Conservation (phyloP, 495 filamentous ascomycete species). For the Aspergillus heteromorphus region DNA sequence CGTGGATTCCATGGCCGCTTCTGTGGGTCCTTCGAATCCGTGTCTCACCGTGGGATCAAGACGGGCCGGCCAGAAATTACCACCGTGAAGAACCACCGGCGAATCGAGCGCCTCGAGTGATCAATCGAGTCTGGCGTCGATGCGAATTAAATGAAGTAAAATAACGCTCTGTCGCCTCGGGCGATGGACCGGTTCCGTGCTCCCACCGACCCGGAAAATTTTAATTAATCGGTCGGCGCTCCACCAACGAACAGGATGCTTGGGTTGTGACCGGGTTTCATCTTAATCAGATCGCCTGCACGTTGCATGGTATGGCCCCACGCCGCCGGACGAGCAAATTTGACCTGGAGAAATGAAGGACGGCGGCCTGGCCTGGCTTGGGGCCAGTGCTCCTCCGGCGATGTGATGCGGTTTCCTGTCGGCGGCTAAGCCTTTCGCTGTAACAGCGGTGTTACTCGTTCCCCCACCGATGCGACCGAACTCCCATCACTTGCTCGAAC, state of each 20-base stretch:
- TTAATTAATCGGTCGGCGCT: neutral
- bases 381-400: neutral
- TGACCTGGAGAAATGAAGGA: conserved; percentile 4
- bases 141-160: neutral
- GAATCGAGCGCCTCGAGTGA: neutral
- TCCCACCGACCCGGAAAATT: neutral
- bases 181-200: neutral
- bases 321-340: neutral
- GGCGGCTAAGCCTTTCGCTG: neutral
- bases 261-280: neutral
- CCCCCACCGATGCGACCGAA: neutral
- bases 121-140: neutral
- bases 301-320: conserved; percentile 3
- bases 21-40: neutral
- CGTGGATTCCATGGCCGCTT: neutral
- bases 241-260: conserved; percentile 3
- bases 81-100: neutral
- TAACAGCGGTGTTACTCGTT: neutral
- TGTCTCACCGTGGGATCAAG: neutral
- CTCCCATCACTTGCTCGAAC: neutral
- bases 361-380: neutral
- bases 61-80: neutral
- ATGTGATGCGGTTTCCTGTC: neutral
- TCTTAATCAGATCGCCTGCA: neutral
- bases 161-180: neutral